Conservation (phyloP, 1,284 basidiomycete species). For the Pascua guehoae region DNA sequence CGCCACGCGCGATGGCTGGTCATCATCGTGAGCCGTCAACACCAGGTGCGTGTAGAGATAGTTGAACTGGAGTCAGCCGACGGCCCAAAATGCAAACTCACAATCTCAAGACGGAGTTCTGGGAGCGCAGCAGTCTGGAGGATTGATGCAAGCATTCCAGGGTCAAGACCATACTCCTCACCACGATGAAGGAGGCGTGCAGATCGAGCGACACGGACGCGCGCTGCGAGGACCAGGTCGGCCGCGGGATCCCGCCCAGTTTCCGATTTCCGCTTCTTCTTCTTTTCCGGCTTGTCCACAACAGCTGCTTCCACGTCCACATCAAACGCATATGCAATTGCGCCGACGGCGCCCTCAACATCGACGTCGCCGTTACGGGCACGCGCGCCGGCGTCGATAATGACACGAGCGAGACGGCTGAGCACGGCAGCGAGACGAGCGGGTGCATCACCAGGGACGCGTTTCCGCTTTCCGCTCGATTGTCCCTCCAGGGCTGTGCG, state of each 20-base stretch:
- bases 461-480: constrained; percentile 15
- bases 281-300: neutral
- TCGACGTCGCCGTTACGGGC: constrained; percentile 14
- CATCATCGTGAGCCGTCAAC: constrained; percentile 1
- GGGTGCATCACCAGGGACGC: neutral
- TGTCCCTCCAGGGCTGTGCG: neutral
- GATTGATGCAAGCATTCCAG: neutral
- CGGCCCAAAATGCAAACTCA: neutral
- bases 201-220: constrained; percentile 14
- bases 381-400: constrained; percentile 14
- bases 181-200: constrained; percentile 5
- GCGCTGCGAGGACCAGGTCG: constrained; percentile 10
- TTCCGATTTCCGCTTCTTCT: constrained; percentile 15
- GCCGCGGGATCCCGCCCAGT: neutral
- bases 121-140: neutral
- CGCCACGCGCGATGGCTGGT: neutral
- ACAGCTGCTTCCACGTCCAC: neutral
- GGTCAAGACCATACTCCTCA: constrained; percentile 1
- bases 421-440: constrained; percentile 12
- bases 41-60: constrained; percentile 15
- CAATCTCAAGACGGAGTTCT: constrained; percentile 12
- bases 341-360: constrained; percentile 10
- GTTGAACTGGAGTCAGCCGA: constrained; percentile 6
- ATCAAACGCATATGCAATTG: constrained; percentile 11
- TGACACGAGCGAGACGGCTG: constrained; percentile 9